These are phyloP conservation scores for Entonaema liquescens DNA, from an alignment of 495 filamentous ascomycete genomes.

Conservation along the genomic window DNA sequence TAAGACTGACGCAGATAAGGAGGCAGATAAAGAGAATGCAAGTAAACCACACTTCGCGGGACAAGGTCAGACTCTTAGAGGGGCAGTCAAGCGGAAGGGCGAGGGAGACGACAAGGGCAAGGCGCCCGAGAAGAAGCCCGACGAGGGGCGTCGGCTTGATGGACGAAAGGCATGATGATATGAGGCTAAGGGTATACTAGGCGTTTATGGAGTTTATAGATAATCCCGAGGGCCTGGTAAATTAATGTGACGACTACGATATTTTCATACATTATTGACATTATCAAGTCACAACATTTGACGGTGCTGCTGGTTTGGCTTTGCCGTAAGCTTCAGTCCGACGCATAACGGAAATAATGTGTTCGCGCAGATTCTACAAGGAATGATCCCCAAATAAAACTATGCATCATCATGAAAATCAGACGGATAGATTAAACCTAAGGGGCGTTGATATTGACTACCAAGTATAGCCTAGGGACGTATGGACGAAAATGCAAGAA, in stretches of 20 bases:
- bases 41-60: slow-evolving; percentile 83
- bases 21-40: slow-evolving; percentile 67
- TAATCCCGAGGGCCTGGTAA: slow-evolving; percentile 3
- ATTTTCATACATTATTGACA: slow-evolving; percentile 1
- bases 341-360: neutral
- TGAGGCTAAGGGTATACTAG: neutral
- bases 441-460: neutral
- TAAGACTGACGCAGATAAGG: slow-evolving; percentile 79
- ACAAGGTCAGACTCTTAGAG: slow-evolving; percentile 83
- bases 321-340: neutral
- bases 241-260: slow-evolving; percentile 18
- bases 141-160: slow-evolving; percentile 51
- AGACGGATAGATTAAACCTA: neutral
- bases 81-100: slow-evolving; percentile 65
- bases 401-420: too few relatives aligned
- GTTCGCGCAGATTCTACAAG: neutral
- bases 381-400: too few relatives aligned
- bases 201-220: slow-evolving; percentile 31
- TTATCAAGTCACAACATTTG: neutral
- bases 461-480: neutral
- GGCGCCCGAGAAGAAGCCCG: slow-evolving; percentile 46
- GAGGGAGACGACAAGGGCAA: slow-evolving; percentile 53
- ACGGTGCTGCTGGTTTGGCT: neutral
- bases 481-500: neutral
- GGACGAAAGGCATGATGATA: slow-evolving; percentile 43